Conservation (phyloP, 2,329 filamentous ascomycete species). For the Calonectria multiphialidica region DNA sequence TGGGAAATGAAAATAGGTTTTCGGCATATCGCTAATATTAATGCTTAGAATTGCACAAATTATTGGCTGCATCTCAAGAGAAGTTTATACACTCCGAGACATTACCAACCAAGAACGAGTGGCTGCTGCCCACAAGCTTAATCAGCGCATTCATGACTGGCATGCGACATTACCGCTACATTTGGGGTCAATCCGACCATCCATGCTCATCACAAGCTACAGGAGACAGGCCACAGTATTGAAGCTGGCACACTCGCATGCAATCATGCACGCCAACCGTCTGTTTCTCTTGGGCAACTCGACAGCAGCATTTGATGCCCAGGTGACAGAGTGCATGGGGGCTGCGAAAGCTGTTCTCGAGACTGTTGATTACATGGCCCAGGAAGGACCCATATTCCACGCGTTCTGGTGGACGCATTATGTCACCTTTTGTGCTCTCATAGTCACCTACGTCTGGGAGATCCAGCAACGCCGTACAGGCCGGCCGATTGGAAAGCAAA, state of each 20-base stretch:
- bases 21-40: not conserved
- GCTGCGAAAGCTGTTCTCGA: slow-evolving; percentile 51
- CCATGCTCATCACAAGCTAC: slow-evolving; percentile 59
- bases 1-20: not conserved
- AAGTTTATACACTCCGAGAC: slow-evolving; percentile 54
- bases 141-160: slow-evolving; percentile 54
- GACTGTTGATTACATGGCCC: slow-evolving; percentile 56
- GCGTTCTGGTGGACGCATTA: slow-evolving; percentile 68
- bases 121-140: slow-evolving; percentile 52
- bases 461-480: slow-evolving; percentile 40
- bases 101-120: slow-evolving; percentile 52
- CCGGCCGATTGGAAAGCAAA: slow-evolving; percentile 17
- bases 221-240: slow-evolving; percentile 64
- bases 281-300: slow-evolving; percentile 60
- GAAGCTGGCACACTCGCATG: slow-evolving; percentile 66
- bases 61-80: slow-evolving; percentile 52
- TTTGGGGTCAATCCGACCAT: slow-evolving; percentile 57
- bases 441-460: slow-evolving; percentile 66
- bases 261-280: slow-evolving; percentile 67
- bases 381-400: slow-evolving; percentile 54
- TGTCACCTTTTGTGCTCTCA: slow-evolving; percentile 66
- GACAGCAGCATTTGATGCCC: slow-evolving; percentile 10
- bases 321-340: slow-evolving; percentile 57
- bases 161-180: slow-evolving; percentile 55
- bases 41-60: slow-evolving; percentile 50